A percentile compares a stretch with the other conserved stretches of the same genome.
Evolutionary conservation across 345 rosid genomes (phyloP).

Genomic region (Corchorus olitorius): DNA sequence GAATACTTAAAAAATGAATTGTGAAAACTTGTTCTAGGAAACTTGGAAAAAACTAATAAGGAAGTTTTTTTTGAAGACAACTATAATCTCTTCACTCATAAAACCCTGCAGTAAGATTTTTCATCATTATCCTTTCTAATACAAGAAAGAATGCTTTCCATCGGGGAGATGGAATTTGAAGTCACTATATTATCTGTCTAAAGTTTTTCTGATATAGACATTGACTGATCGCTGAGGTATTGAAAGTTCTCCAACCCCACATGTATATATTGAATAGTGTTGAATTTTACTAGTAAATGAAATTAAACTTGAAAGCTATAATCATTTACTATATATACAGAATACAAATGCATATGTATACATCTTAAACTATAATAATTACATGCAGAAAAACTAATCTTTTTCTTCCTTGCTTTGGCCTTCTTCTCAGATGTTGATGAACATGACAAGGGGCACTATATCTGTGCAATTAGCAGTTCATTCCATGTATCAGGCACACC

Average conservation of each 20-base stretch:
- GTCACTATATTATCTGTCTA: background rate
- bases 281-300: background rate
- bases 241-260: background rate
- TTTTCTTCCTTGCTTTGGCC: too few relatives aligned
- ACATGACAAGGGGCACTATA: constrained; percentile 27
- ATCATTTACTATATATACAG: background rate
- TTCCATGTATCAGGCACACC: constrained; percentile 90
- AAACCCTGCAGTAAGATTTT: too few relatives aligned
- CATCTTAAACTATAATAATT: background rate
- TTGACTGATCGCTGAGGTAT: background rate
- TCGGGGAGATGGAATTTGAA: background rate
- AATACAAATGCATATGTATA: background rate
- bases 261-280: background rate
- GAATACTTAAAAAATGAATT: too few relatives aligned
- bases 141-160: background rate
- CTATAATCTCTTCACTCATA: too few relatives aligned
- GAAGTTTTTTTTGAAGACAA: too few relatives aligned
- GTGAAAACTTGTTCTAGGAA: too few relatives aligned
- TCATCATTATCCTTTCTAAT: too few relatives aligned
- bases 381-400: too few relatives aligned
- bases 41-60: too few relatives aligned
- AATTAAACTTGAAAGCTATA: background rate
- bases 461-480: constrained; percentile 60
- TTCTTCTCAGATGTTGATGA: background rate
- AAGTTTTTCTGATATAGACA: background rate